A percentile compares a stretch with the other conserved stretches of the same genome.
These are phyloP conservation scores for Pseudoturritis turrita DNA, from an alignment of 345 rosid genomes.

Conservation along the genomic window DNA sequence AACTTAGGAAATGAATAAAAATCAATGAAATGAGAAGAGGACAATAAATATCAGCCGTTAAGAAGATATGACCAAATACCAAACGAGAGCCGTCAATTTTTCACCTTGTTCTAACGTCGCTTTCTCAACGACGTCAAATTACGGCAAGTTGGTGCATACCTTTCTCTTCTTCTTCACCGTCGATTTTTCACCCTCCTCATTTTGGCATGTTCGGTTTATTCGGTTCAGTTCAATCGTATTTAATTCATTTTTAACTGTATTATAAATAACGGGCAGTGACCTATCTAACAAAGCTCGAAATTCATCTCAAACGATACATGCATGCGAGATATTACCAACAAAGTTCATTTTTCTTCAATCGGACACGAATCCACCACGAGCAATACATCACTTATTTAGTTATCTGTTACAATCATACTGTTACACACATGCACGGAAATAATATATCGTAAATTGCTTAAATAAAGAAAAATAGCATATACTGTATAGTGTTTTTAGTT, in stretches of 20 bases:
- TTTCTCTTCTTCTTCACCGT: slow-evolving; percentile 26
- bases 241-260: too few relatives aligned
- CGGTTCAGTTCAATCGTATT: too few relatives aligned
- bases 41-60: slow-evolving; percentile 21
- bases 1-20: not conserved
- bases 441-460: not conserved
- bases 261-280: too few relatives aligned
- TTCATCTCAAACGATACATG: not conserved
- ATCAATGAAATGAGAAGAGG: not conserved
- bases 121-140: slow-evolving; percentile 13
- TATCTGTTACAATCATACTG: not conserved
- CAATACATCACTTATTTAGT: not conserved
- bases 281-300: not conserved
- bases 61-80: slow-evolving; percentile 11
- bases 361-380: not conserved
- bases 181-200: not conserved
- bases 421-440: not conserved
- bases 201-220: slow-evolving; percentile 1
- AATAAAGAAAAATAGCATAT: not conserved
- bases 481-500: not conserved
- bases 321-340: not conserved
- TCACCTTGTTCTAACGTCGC: slow-evolving; percentile 8
- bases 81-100: slow-evolving; percentile 30
- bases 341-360: not conserved
- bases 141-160: slow-evolving; percentile 21